Evolutionary conservation across 495 filamentous ascomycete genomes (phyloP), one percentile per base, ranked within the genome.

Genomic region (Aspergillus carlsbadensis): DNA sequence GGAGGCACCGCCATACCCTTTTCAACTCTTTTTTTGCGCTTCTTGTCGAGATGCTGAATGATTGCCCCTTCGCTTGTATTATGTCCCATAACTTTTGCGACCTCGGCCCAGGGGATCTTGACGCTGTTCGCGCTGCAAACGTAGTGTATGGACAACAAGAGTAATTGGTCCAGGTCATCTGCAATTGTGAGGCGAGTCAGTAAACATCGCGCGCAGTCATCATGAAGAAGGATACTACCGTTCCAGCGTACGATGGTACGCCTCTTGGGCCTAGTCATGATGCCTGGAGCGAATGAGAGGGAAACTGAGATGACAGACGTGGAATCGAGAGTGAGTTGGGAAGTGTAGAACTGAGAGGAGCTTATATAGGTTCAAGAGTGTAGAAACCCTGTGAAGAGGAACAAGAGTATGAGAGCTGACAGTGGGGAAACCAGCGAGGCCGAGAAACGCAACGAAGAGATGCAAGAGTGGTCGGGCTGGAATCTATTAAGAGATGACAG

Each of bases 41-140:
- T 51, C 50, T 81, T 81, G 0, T 75, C 65, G 2, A 81, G 59
- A 39, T 81, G 79, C 56, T 81, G 79, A 1, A 78, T 62, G 14
- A 81, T 76, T 0, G 76, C 75, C 1, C 78, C 72, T 24, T 74
- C 73, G 0, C 68, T 72, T 15, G 72, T 70, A 20, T 67, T 67
- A 0, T 53, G 33, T 1, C 68, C 68, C 68, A 81, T 75, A 4
- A 46, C 60, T 6, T 36, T 49, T 5, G 70, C 77, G 20, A 78
- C 62, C 0, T 66, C 53, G 0, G 60, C 52, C 75, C 75, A 81
- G 0, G 78, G 78, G 2, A 81, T 64, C 29, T 67, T 75, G 8
- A 77, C 41, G 1, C 59, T 58, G 0, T 62, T 34, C 0, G 39
- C 21, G 31, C 76, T 80, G 56, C 75, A 80, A 6, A 62, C 66